Evolutionary conservation across 371 early-diverging fungal genomes (phyloP).

Genomic region (Mortierella sp.): DNA sequence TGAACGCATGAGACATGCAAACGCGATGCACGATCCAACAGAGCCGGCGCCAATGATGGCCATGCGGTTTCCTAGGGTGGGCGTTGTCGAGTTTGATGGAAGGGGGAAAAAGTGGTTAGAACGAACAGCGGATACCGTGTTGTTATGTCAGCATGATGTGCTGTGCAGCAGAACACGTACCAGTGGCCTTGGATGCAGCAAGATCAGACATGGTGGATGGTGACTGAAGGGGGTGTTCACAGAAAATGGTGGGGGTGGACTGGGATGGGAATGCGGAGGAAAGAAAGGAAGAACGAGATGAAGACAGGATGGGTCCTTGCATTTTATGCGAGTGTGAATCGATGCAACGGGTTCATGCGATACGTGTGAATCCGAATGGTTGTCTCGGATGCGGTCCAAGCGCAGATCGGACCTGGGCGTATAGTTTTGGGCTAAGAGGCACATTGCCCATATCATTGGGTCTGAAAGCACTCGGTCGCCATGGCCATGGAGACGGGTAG

Average conservation of each 20-base stretch:
- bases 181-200: background rate
- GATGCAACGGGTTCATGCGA: too few relatives aligned
- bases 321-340: too few relatives aligned
- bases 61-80: constrained; percentile 52
- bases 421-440: too few relatives aligned
- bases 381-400: too few relatives aligned
- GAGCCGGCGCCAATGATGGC: constrained; percentile 86
- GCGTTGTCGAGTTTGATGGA: background rate
- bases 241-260: background rate
- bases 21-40: constrained; percentile 84
- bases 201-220: background rate
- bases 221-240: background rate
- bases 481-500: too few relatives aligned
- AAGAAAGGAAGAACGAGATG: background rate
- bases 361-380: too few relatives aligned
- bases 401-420: too few relatives aligned
- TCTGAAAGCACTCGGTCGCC: too few relatives aligned
- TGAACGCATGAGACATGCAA: constrained; percentile 75
- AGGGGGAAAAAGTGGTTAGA: background rate
- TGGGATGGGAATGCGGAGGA: background rate
- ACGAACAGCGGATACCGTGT: too few relatives aligned
- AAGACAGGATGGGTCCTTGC: background rate
- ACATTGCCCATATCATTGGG: too few relatives aligned
- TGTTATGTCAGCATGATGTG: too few relatives aligned
- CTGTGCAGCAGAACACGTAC: background rate